These are phyloP conservation scores for Caloboletus firmus DNA, from an alignment of 1,284 basidiomycete genomes.

Conservation along the genomic window DNA sequence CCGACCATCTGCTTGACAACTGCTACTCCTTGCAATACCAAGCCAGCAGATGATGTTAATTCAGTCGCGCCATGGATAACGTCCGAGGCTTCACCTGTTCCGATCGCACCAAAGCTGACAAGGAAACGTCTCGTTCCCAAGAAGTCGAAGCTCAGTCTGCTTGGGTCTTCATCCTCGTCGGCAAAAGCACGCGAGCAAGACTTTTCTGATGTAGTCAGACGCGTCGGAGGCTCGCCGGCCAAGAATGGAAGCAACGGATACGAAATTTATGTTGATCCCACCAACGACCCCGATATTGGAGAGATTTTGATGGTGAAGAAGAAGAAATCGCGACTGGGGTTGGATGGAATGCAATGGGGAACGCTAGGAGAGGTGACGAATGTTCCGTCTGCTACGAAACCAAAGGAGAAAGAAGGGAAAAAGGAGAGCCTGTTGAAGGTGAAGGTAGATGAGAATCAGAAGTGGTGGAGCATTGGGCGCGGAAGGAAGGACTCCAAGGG, in stretches of 20 bases:
- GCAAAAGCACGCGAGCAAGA: slow-evolving; percentile 47
- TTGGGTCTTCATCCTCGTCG: slow-evolving; percentile 37
- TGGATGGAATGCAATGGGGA: slow-evolving; percentile 67
- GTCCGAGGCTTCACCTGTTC: slow-evolving; percentile 31
- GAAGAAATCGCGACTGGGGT: slow-evolving; percentile 64
- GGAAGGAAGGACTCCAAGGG: slow-evolving; percentile 68
- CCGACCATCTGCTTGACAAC: slow-evolving; percentile 69
- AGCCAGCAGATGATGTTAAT: slow-evolving; percentile 40
- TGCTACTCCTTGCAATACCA: slow-evolving; percentile 59
- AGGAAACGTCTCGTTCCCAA: slow-evolving; percentile 68
- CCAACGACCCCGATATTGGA: slow-evolving; percentile 61
- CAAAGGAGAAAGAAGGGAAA: slow-evolving; percentile 34
- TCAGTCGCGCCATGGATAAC: slow-evolving; percentile 38
- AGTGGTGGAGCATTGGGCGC: slow-evolving; percentile 78
- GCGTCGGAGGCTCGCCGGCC: slow-evolving; percentile 47
- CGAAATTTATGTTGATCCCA: slow-evolving; percentile 73
- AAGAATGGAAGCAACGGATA: slow-evolving; percentile 53
- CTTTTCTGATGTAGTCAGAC: slow-evolving; percentile 60
- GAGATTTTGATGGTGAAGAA: slow-evolving; percentile 77
- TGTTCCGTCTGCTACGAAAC: slow-evolving; percentile 37
- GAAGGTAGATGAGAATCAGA: slow-evolving; percentile 62
- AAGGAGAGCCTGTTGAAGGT: slow-evolving; percentile 24
- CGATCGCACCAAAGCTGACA: slow-evolving; percentile 32
- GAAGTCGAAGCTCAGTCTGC: slow-evolving; percentile 65
- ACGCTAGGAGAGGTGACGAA: slow-evolving; percentile 62